A percentile compares a stretch with the other conserved stretches of the same genome.
Conservation (phyloP, 345 rosid species). For the Citrus sinensis region DVS_A1.0 CM039163.1:43338501-43339000, state of each 20-base stretch:
- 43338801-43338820: slow-evolving; percentile 73
- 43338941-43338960: slow-evolving; percentile 95
- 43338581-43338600: not conserved
- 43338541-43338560: no score
- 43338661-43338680: not conserved
- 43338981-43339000: slow-evolving; percentile 87
- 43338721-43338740: not conserved
- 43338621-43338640: not conserved
- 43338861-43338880: not conserved
- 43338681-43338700: not conserved
- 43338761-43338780: slow-evolving; percentile 66
- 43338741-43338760: slow-evolving; percentile 50
- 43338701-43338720: not conserved
- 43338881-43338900: slow-evolving; percentile 56
- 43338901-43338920: slow-evolving; percentile 90
- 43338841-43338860: not conserved
- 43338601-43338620: not conserved
- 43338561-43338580: fast-evolving
- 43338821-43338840: not conserved
- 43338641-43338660: not conserved
- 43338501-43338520: not conserved
- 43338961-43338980: slow-evolving; percentile 94
- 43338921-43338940: slow-evolving; percentile 84
- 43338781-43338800: slow-evolving; percentile 86
- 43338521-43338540: no score